phyloP scores from a whole-genome alignment of 2,329 filamentous ascomycete genomes.

The Arachnopeziza araneosa region DNA sequence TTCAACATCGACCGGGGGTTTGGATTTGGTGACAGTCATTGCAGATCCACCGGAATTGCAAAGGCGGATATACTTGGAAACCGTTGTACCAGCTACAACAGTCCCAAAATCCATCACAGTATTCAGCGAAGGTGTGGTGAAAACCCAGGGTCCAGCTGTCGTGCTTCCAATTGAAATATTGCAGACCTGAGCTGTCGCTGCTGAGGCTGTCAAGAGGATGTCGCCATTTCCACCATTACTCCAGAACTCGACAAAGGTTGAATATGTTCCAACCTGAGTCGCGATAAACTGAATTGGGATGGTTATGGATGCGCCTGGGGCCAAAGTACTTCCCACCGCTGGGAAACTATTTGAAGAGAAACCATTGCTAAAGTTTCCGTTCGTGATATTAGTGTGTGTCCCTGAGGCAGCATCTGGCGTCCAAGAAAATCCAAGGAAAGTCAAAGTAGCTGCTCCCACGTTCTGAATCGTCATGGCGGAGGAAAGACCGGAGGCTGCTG shows the following conservation, averaged over 20 bases:
- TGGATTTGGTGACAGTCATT: slow-evolving; percentile 35
- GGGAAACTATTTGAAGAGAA: slow-evolving; percentile 31
- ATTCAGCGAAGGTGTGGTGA: slow-evolving; percentile 14
- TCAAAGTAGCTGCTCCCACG: slow-evolving; percentile 33
- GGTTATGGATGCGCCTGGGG: slow-evolving; percentile 28
- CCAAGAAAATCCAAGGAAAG: slow-evolving; percentile 33
- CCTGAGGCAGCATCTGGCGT: slow-evolving; percentile 21
- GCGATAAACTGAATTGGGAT: slow-evolving; percentile 33
- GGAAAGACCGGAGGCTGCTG: slow-evolving; percentile 24
- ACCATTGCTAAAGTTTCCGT: slow-evolving; percentile 28
- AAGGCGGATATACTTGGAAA: slow-evolving; percentile 30
- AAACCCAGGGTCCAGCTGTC: slow-evolving; percentile 31
- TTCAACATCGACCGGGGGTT: slow-evolving; percentile 32
- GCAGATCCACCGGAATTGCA: slow-evolving; percentile 35
- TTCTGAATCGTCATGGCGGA: slow-evolving; percentile 35
- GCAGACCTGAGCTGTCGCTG: slow-evolving; percentile 32
- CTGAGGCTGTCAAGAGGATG: slow-evolving; percentile 31
- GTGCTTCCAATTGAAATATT: slow-evolving; percentile 32
- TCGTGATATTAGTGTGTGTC: slow-evolving; percentile 30
- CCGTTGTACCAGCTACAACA: slow-evolving; percentile 28
- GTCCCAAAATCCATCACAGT: slow-evolving; percentile 30
- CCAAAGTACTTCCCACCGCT: slow-evolving; percentile 27
- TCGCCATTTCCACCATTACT: slow-evolving; percentile 32
- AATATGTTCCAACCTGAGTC: slow-evolving; percentile 30
- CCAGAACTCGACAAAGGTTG: slow-evolving; percentile 33